Evolutionary conservation across 179 eudicot genomes (phyloP).

Genomic region (Drosera spatulata): DNA sequence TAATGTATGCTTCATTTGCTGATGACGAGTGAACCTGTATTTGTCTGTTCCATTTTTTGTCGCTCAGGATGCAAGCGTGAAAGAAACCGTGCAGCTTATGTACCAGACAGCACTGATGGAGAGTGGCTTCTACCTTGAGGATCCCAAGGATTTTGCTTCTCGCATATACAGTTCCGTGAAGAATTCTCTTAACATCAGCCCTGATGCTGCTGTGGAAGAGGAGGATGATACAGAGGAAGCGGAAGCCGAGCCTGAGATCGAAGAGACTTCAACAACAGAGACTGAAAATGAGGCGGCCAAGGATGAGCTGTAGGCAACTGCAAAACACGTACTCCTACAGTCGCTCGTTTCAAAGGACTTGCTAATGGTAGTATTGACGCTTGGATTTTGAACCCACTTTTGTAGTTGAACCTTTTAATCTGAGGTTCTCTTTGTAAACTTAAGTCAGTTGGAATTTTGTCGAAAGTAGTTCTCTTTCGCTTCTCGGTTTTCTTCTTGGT

Average conservation of each 20-base stretch:
- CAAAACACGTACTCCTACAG: no score
- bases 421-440: no score
- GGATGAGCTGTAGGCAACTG: constrained; percentile 57
- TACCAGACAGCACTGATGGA: constrained; percentile 44
- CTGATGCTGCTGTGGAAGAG: constrained; percentile 71
- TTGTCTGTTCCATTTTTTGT: not conserved
- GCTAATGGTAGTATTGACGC: no score
- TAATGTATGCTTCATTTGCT: no score
- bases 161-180: constrained; percentile 68
- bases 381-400: no score
- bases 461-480: no score
- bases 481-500: no score
- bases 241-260: constrained; percentile 16
- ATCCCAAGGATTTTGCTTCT: constrained; percentile 82
- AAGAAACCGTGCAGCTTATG: constrained; percentile 74
- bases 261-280: constrained; percentile 12
- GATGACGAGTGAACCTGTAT: no score
- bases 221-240: constrained; percentile 70
- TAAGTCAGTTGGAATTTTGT: no score
- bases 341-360: no score
- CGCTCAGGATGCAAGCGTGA: constrained; percentile 60
- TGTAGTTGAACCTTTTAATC: no score
- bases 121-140: constrained; percentile 40
- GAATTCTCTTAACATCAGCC: constrained; percentile 57
- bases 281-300: constrained; percentile 24